Conservation (phyloP, 352 stramenopile species). For the Discostella stelligera region DNA sequence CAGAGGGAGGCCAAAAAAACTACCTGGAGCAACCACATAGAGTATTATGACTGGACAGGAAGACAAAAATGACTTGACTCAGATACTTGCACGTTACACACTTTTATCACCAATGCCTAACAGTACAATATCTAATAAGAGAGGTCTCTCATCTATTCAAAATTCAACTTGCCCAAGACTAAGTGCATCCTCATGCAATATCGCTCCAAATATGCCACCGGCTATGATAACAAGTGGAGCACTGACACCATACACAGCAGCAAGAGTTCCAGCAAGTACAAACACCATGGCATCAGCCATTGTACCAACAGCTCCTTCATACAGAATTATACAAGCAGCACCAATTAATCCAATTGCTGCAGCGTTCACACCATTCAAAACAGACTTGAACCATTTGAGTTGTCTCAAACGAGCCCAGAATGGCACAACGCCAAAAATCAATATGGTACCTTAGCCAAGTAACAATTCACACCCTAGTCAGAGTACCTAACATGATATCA, state of each 20-base stretch:
- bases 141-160: no score
- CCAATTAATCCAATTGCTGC: constrained; percentile 89
- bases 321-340: constrained; percentile 88
- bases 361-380: constrained; percentile 89
- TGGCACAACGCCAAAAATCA: constrained; percentile 60
- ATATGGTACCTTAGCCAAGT: no score
- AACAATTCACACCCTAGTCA: no score
- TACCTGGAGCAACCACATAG: no score
- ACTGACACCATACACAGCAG: constrained; percentile 47
- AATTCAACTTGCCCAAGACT: constrained; percentile 54
- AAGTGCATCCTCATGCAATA: constrained; percentile 57
- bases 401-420: constrained; percentile 90
- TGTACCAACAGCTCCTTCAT: constrained; percentile 84
- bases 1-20: no score
- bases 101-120: no score
- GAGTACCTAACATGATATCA: no score
- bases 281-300: constrained; percentile 87
- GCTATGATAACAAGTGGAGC: constrained; percentile 52
- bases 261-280: constrained; percentile 84
- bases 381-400: constrained; percentile 85
- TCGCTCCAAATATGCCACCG: constrained; percentile 63
- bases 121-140: no score
- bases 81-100: no score
- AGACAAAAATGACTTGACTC: no score
- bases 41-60: no score